phyloP scores from a whole-genome alignment of 345 rosid genomes.

The Ceriops decandra region DNA sequence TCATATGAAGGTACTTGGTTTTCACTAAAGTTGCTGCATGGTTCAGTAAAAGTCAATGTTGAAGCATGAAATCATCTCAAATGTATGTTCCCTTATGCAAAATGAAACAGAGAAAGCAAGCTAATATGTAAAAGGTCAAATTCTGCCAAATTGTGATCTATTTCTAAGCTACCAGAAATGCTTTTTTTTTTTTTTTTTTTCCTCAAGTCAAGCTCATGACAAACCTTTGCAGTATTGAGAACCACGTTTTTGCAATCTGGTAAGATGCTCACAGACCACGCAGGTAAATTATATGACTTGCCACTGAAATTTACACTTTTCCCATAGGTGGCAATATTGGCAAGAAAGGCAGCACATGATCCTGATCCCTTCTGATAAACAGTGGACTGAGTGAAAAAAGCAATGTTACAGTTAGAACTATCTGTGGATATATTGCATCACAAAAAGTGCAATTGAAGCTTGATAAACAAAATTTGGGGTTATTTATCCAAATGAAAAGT shows the following conservation, averaged over 20 bases:
- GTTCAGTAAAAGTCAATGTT: too few relatives aligned
- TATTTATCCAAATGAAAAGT: neutral
- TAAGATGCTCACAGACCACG: slow-evolving; percentile 97
- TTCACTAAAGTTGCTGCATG: too few relatives aligned
- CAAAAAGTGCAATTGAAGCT: neutral
- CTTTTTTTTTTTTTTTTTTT: neutral
- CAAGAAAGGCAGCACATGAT: slow-evolving; percentile 83
- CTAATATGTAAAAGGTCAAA: too few relatives aligned
- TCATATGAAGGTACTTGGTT: too few relatives aligned
- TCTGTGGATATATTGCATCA: neutral
- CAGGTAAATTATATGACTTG: slow-evolving; percentile 70
- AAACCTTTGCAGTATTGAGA: slow-evolving; percentile 89
- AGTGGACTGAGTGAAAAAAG: slow-evolving; percentile 47
- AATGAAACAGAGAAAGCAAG: too few relatives aligned
- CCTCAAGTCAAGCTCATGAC: slow-evolving; percentile 15
- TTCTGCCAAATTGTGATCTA: too few relatives aligned
- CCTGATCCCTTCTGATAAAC: slow-evolving; percentile 66
- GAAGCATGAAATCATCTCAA: too few relatives aligned
- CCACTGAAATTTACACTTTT: slow-evolving; percentile 63
- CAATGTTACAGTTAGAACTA: neutral
- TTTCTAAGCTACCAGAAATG: neutral
- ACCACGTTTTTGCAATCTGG: slow-evolving; percentile 92
- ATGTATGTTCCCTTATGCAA: too few relatives aligned
- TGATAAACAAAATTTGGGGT: too few relatives aligned
- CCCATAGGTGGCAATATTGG: slow-evolving; percentile 60